Percentiles rank a stretch among this genome's conserved stretches.
phyloP scores from a whole-genome alignment of 2,329 filamentous ascomycete genomes.

The Epichloe sibirici region DNA sequence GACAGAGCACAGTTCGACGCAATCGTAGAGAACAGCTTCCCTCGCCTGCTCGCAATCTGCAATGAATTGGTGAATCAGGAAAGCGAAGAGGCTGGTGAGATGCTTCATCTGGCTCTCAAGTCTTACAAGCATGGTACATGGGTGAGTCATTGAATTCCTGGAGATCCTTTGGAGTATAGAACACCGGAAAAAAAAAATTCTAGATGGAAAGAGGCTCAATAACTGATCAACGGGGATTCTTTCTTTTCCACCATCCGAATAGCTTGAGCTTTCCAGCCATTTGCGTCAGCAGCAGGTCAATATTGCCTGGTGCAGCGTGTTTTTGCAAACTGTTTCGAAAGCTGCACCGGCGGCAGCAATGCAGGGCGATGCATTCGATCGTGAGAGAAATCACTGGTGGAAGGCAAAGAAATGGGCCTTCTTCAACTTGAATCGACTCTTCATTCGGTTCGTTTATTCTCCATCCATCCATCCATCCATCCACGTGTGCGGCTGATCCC shows the following conservation, averaged over 20 bases:
- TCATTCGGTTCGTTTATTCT: conserved; percentile 55
- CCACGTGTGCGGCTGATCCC: no score
- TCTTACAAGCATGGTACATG: conserved; percentile 98
- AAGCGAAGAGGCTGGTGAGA: conserved; percentile 89
- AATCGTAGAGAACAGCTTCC: conserved; percentile 85
- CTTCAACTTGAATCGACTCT: conserved; percentile 91
- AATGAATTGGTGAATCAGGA: conserved; percentile 82
- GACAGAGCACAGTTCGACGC: conserved; percentile 78
- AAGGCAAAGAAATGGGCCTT: conserved; percentile 99
- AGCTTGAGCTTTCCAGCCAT: conserved; percentile 76
- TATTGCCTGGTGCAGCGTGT: conserved; percentile 92
- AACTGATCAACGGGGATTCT: background rate
- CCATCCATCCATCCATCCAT: background rate
- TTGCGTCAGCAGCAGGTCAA: conserved; percentile 72
- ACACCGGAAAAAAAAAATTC: no score
- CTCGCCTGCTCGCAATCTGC: conserved; percentile 74
- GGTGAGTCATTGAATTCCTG: conserved; percentile 34
- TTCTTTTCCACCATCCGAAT: conserved; percentile 6
- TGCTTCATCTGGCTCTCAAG: conserved; percentile 90
- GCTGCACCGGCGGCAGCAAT: conserved; percentile 67
- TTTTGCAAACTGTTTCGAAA: conserved; percentile 82
- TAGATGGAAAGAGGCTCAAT: background rate
- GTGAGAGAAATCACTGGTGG: conserved; percentile 96
- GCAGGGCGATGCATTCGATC: conserved; percentile 71
- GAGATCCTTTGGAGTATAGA: background rate